Base-by-base conservation (phyloP, 371 early-diverging fungal genomes). In the Mortierella sp. region DNA sequence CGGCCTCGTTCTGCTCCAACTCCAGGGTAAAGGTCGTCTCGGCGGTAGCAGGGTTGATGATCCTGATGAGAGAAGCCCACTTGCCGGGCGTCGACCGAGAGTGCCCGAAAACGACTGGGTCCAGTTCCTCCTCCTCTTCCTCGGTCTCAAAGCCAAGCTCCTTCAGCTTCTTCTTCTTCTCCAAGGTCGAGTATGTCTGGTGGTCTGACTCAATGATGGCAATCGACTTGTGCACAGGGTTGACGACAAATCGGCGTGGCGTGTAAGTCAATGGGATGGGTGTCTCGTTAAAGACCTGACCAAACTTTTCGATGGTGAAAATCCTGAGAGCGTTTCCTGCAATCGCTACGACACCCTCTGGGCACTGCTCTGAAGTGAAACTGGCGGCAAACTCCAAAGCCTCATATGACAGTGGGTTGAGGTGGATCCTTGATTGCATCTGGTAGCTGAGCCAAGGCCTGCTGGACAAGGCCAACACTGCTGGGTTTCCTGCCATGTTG, bases 401-500 rank as follows among this genome's bases (percentile, higher is more conserved):
- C 32, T 88, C 89, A 71, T 89, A 89, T 0, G 80, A 93, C 89
- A 83, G 88, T 76, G 86, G 94, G 80, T 82, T 91, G 55, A 88
- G 72, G 60, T 89, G 92, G 32, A 88, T 86, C 54, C 97, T 90
- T 0, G 92, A 92, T 79, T 96, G 96, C 89, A 92, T 93, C 32
- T 93, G 94, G 85, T 96, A 98, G 75, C 93, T 95, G 72, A 99
- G 88, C 99, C 99, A 99, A 10, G 99, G 97, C 49, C 97, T 92
- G 18, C 94, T 93, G 4, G 96, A 94, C 43, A 98, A 85, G 11
- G 97, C 97, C 76, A 99, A 88, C 1, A 98, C 94, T 6, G 96
- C 97, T 43, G 91, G 91, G 16, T 86, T 82, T 1, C 95, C 95
- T 76, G 93, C 93, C 58, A 95, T 90, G 60, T 87, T 88, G 49